These are phyloP conservation scores for Leishmania mexicana DNA, from an alignment of 208 protist genomes.

Conservation along the genomic window DNA sequence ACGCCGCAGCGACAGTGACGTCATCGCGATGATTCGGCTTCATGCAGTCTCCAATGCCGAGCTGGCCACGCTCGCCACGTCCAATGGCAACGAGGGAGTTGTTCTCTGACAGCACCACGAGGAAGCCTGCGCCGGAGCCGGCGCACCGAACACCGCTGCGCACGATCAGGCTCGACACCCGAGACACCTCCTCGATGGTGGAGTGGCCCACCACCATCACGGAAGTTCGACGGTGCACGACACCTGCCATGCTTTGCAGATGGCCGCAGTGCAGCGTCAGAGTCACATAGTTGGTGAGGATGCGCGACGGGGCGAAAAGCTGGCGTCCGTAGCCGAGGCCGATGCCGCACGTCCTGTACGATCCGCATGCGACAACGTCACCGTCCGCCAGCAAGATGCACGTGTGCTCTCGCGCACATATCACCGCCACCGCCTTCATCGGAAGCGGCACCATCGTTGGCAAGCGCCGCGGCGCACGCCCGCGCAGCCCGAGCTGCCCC, in stretches of 20 bases:
- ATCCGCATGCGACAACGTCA: constrained; percentile 76
- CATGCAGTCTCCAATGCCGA: constrained; percentile 53
- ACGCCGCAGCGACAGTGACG: constrained; percentile 31
- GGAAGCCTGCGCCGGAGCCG: constrained; percentile 53
- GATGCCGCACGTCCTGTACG: constrained; percentile 41
- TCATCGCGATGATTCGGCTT: constrained; percentile 19
- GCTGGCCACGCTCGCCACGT: constrained; percentile 60
- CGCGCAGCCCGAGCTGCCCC: constrained; percentile 64
- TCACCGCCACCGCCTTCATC: constrained; percentile 51
- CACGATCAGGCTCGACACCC: constrained; percentile 39
- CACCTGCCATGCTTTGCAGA: constrained; percentile 44
- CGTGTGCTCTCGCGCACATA: constrained; percentile 62
- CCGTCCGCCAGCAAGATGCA: constrained; percentile 67
- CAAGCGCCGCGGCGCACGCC: constrained; percentile 18
- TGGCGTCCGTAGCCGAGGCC: constrained; percentile 48
- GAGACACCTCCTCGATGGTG: constrained; percentile 37
- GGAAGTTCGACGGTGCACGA: constrained; percentile 43
- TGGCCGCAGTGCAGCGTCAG: constrained; percentile 44
- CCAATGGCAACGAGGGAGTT: constrained; percentile 49
- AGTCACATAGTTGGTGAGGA: constrained; percentile 62
- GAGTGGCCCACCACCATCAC: constrained; percentile 42
- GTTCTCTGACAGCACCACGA: constrained; percentile 54
- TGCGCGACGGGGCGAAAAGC: constrained; percentile 37
- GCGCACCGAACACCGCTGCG: constrained; percentile 45
- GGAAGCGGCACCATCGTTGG: constrained; percentile 49